Evolutionary conservation across 169 alveolate species (phyloP).

Genomic region (Plasmodium billcollinsi): DNA sequence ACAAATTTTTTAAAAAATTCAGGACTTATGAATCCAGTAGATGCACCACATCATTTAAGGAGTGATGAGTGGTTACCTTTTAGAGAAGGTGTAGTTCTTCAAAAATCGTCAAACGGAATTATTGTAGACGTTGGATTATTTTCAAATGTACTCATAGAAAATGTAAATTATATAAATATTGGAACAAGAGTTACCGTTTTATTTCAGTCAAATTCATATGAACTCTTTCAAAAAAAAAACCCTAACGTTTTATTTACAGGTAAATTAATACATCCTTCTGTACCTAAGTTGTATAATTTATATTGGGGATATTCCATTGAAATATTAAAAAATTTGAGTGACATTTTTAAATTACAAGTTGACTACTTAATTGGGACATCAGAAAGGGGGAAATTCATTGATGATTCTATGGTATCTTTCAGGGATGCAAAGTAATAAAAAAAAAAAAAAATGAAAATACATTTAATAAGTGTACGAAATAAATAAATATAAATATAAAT

Average conservation of each 20-base stretch:
- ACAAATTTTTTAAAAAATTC: conserved; percentile 93
- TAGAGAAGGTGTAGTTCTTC: conserved; percentile 76
- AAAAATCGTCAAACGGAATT: conserved; percentile 25
- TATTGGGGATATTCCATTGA: conserved; percentile 73
- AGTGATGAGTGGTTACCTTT: conserved; percentile 95
- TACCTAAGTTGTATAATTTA: conserved; percentile 41
- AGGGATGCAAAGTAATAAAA: conserved; percentile 17
- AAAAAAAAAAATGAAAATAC: not conserved
- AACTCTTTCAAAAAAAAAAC: conserved; percentile 39
- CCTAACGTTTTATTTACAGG: conserved; percentile 39
- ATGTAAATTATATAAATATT: conserved; percentile 59
- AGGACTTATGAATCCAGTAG: conserved; percentile 98
- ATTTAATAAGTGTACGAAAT: no score
- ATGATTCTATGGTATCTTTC: not conserved
- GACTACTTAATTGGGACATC: conserved; percentile 68
- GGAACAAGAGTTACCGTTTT: conserved; percentile 78
- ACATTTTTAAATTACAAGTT: conserved; percentile 33
- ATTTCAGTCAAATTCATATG: conserved; percentile 26
- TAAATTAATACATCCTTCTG: conserved; percentile 51
- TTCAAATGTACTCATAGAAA: conserved; percentile 80
- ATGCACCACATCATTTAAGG: conserved; percentile 98
- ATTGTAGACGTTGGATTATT: conserved; percentile 87
- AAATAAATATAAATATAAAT: no score
- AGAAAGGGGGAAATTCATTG: conserved; percentile 36
- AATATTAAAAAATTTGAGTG: conserved; percentile 54